Evolutionary conservation across 768 basidiomycete species (phyloP).

Genomic region (Auricularia sp.): DNA sequence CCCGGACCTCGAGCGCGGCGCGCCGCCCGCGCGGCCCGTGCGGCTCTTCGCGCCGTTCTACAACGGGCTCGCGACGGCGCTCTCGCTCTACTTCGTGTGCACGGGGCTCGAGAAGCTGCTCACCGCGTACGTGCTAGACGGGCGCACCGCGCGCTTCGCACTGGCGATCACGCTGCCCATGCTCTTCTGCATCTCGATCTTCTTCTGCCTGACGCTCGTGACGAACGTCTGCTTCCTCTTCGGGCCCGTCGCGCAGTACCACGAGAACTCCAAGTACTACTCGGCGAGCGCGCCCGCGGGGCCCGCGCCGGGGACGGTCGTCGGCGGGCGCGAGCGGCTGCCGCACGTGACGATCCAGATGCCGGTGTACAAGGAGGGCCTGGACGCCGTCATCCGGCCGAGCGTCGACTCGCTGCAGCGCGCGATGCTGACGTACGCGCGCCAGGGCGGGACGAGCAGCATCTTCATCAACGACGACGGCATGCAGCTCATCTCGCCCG

Average conservation of each 20-base stretch:
- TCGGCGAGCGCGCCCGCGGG: conserved; percentile 6
- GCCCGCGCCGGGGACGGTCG: conserved; percentile 23
- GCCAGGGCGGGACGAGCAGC: conserved; percentile 27
- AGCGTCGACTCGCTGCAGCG: conserved; percentile 20
- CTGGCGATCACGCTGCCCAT: conserved; percentile 58
- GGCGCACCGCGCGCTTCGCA: conserved; percentile 51
- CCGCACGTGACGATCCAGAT: conserved; percentile 13
- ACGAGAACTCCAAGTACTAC: conserved; percentile 18
- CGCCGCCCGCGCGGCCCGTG: conserved; percentile 35
- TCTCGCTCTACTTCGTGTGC: neutral
- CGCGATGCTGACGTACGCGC: conserved; percentile 28
- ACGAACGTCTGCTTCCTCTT: conserved; percentile 20
- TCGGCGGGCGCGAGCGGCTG: conserved; percentile 35
- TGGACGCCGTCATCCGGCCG: conserved; percentile 6
- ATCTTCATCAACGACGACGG: conserved; percentile 32
- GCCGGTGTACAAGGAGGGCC: conserved; percentile 21
- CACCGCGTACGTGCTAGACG: conserved; percentile 39
- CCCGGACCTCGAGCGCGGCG: neutral
- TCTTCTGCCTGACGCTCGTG: conserved; percentile 10
- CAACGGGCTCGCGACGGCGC: neutral
- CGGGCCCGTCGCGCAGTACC: conserved; percentile 78
- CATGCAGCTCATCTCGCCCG: conserved; percentile 22
- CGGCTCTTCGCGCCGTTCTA: neutral
- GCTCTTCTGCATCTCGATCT: conserved; percentile 61
- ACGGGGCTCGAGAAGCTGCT: neutral